Evolutionary conservation across 495 filamentous ascomycete genomes (phyloP).

Genomic region (Aspergillus sparsus): DNA sequence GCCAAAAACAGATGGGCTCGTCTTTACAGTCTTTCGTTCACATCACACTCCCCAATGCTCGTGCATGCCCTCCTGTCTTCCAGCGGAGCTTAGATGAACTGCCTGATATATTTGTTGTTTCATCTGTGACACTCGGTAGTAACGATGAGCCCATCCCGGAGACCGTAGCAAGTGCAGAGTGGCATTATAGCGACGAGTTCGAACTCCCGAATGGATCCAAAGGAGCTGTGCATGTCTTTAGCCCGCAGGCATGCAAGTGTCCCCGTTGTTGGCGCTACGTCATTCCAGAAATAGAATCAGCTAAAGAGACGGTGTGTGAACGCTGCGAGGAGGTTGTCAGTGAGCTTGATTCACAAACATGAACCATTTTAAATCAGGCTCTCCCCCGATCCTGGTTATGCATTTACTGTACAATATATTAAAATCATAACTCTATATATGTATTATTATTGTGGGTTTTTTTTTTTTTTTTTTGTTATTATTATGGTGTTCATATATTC

Average conservation of each 20-base stretch:
- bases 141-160: conserved; percentile 30
- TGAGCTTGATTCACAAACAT: conserved; percentile 32
- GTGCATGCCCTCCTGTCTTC: conserved; percentile 39
- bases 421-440: conserved; percentile 5
- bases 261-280: conserved; percentile 85
- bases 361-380: neutral
- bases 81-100: conserved; percentile 62
- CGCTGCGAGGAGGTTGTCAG: conserved; percentile 71
- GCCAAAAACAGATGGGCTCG: conserved; percentile 66
- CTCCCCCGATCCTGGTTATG: conserved; percentile 7
- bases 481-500: neutral
- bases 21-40: conserved; percentile 71
- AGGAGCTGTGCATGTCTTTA: conserved; percentile 61
- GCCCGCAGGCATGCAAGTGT: conserved; percentile 73
- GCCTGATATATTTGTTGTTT: conserved; percentile 75
- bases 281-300: conserved; percentile 41
- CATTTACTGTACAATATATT: conserved; percentile 8
- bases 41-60: conserved; percentile 37
- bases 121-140: conserved; percentile 56
- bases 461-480: neutral
- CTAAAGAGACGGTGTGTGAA: conserved; percentile 64
- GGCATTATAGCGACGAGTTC: conserved; percentile 58
- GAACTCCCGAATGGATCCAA: conserved; percentile 46
- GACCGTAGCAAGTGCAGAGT: conserved; percentile 41
- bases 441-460: conserved; percentile 12